Conservation (phyloP, 345 rosid species). For the Linum lewisii region DNA sequence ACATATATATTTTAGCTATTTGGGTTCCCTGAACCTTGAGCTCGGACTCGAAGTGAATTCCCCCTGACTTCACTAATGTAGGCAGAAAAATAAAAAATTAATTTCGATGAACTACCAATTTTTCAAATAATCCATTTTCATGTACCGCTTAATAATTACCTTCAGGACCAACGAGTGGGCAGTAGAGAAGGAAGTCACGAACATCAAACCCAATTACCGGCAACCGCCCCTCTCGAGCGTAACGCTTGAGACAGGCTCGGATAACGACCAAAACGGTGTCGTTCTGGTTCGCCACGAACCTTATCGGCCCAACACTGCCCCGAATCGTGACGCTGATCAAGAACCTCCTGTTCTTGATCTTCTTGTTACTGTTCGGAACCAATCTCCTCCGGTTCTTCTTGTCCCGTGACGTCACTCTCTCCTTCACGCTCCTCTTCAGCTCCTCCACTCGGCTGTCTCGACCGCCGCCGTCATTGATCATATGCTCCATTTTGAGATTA, state of each 20-base stretch:
- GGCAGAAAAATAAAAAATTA: too few species aligned
- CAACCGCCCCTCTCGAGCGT: neutral
- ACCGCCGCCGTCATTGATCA: too few species aligned
- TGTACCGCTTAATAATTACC: neutral
- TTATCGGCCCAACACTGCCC: neutral
- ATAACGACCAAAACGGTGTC: neutral
- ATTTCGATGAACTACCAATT: too few species aligned
- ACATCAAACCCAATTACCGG: neutral
- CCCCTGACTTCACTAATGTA: too few species aligned
- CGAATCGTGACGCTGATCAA: neutral
- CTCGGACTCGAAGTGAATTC: too few species aligned
- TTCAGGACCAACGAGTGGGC: neutral
- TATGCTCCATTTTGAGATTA: too few species aligned
- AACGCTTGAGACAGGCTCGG: neutral
- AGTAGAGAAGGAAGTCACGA: constrained; percentile 1
- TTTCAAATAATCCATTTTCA: neutral
- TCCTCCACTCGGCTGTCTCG: neutral
- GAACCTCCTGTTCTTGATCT: neutral
- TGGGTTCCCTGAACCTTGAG: too few species aligned
- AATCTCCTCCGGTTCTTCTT: neutral
- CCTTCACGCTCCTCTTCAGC: neutral
- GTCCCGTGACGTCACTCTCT: neutral
- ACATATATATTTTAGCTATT: too few species aligned
- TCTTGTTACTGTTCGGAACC: neutral
- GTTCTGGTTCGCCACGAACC: neutral